phyloP scores from a whole-genome alignment of 305 asterid genomes.

The Fraxinus angustifolia region DNA sequence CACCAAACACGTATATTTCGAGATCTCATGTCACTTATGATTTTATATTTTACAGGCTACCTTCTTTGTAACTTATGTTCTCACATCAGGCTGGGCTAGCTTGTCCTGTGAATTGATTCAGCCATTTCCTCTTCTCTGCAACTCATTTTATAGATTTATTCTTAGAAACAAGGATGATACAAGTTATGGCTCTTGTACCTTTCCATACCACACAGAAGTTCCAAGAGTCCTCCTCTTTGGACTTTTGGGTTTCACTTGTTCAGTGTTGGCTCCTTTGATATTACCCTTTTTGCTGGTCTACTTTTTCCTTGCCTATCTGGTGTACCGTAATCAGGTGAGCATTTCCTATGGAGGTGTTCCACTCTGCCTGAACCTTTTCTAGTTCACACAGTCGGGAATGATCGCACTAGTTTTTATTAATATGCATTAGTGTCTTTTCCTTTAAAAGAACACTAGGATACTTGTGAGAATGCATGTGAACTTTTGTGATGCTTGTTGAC shows the following conservation, averaged over 20 bases:
- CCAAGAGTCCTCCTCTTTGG: constrained; percentile 82
- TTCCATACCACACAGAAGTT: constrained; percentile 92
- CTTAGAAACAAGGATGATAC: constrained; percentile 59
- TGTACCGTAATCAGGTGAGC: constrained; percentile 87
- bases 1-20: background rate
- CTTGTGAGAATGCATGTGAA: background rate
- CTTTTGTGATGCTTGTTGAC: background rate
- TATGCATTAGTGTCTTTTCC: background rate
- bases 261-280: constrained; percentile 76
- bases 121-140: constrained; percentile 65
- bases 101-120: constrained; percentile 81
- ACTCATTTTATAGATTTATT: constrained; percentile 52
- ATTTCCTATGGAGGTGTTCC: background rate
- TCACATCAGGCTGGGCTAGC: constrained; percentile 97
- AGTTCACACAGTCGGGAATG: background rate
- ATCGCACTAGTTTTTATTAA: background rate
- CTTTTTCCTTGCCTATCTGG: constrained; percentile 78
- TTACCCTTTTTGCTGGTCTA: constrained; percentile 82
- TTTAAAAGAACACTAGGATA: background rate
- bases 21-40: background rate
- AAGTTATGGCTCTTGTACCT: constrained; percentile 54
- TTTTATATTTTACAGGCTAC: constrained; percentile 62
- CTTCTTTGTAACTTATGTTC: constrained; percentile 81
- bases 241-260: constrained; percentile 77
- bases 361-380: background rate